Base-by-base conservation (phyloP, 495 filamentous ascomycete genomes). In the Glonium stellatum region DNA sequence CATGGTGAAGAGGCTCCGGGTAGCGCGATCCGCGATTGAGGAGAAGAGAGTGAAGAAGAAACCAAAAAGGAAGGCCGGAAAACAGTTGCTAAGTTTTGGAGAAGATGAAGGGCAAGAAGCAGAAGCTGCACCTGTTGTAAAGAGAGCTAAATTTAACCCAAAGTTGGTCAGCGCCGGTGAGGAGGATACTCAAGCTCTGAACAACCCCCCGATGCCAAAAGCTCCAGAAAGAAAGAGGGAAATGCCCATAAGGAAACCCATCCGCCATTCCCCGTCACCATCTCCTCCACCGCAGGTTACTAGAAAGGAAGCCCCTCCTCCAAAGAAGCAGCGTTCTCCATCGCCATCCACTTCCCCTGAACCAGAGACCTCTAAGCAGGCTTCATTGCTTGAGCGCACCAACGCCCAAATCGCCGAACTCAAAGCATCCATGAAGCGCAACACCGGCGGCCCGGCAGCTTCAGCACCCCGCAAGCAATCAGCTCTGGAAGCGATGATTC, bases 71-170 rank as follows among this genome's bases (percentile, higher is more conserved):
- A 92, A 90, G 67, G 81, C 76, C 1, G 87, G 82, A 13, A 96
- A 95, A 73, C 82, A 84, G 59, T 69, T 99, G 46, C 69, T 97
- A 55, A 97, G 92, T 67, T 97, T 97, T 77, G 92, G 86, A 0
- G 89, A 80, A 19, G 92, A 96, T 13, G 92, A 92, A 53, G 89
- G 79, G 2, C 87, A 85, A n/a, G 82, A 75, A 8, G 84, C 80
- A 5, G 83, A 80, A 19, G 76, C 83, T 6, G 71, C 81, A n/a
- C 76, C 81, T n/a, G 68, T 85, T 5, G 63, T 79, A 4, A 95
- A 92, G 69, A 97, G 95, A 70, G 79, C 87, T 10, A 97, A 96
- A 68, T 97, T 92, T 71, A 95, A 97, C 68, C 83, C 89, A 15
- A 85, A 84, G 53, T 83, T 97, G 44, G 85, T 95, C 19, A 82